Evolutionary conservation across 345 rosid genomes (phyloP).

Genomic region (Citrus maxima): DNA sequence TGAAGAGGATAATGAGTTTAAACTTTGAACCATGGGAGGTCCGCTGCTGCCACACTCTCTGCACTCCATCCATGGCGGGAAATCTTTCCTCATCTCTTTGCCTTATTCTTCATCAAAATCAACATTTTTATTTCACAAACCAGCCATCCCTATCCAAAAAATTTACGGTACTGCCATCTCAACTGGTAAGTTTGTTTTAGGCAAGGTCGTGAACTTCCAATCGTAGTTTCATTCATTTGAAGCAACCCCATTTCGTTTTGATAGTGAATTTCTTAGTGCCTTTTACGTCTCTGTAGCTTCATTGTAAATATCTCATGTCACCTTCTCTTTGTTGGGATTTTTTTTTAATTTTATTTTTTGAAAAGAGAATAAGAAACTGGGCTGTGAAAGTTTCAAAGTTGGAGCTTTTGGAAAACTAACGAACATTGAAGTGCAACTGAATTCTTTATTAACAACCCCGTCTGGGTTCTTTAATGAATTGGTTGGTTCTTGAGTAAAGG

Average conservation of each 20-base stretch:
- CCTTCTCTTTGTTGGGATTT: not conserved
- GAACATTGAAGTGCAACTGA: not conserved
- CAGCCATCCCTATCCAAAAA: conserved; percentile 14
- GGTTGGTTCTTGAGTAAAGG: not conserved
- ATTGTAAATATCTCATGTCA: not conserved
- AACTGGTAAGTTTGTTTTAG: conserved; percentile 24
- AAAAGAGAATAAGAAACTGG: not conserved
- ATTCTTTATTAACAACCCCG: not conserved
- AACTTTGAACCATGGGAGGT: conserved; percentile 36
- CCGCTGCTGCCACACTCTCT: conserved; percentile 36
- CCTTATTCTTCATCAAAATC: conserved; percentile 4
- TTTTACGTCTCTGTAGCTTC: not conserved
- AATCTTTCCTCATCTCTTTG: conserved; percentile 27
- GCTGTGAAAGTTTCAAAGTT: not conserved
- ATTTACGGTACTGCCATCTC: conserved; percentile 11
- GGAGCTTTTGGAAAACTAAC: not conserved
- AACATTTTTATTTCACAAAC: conserved; percentile 14
- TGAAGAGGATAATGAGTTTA: not conserved
- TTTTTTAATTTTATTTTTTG: not conserved
- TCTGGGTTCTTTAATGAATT: not conserved
- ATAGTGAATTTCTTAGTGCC: not conserved
- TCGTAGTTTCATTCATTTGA: not conserved
- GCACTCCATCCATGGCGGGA: conserved; percentile 29
- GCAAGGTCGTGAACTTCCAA: not conserved
- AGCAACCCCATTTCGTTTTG: not conserved